These are phyloP conservation scores for Centaurea solstitialis DNA, from an alignment of 129 eudicot genomes.

Conservation along the genomic window DNA sequence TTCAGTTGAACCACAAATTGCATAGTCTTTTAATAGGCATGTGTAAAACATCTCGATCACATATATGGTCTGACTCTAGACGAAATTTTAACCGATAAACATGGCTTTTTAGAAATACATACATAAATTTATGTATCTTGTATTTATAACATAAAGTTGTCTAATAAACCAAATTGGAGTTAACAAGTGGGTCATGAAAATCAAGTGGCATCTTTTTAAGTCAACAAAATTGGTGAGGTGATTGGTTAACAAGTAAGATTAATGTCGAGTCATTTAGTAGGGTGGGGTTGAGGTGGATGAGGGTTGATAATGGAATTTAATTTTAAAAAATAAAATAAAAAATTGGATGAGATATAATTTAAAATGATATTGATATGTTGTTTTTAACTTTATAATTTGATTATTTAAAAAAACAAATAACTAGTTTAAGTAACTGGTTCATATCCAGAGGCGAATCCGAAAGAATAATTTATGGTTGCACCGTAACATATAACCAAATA, in stretches of 20 bases:
- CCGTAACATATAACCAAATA: no score
- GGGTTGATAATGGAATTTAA: not conserved
- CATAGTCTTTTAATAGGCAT: not conserved
- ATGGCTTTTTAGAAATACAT: not conserved
- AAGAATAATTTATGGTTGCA: no score
- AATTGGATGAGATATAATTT: not conserved
- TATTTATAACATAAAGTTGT: not conserved
- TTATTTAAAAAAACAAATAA: not conserved
- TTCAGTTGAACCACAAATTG: not conserved
- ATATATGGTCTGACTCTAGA: not conserved
- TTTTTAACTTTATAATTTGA: no score
- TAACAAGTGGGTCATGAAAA: constrained; percentile 3
- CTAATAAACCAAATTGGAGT: not conserved
- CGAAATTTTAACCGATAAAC: not conserved
- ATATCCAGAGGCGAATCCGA: no score
- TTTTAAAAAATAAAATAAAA: not conserved
- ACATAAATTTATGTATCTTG: not conserved
- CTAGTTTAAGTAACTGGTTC: not conserved
- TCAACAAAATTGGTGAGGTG: not conserved
- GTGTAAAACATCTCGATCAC: not conserved
- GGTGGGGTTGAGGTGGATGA: constrained; percentile 17
- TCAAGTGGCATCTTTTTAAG: constrained; percentile 8
- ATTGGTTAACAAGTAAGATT: not conserved
- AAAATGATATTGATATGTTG: no score
- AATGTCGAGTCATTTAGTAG: constrained; percentile 4